Percentiles rank a stretch among this genome's conserved stretches.
Evolutionary conservation across 1,284 basidiomycete species (phyloP).

Genomic region (Leccinum pachyderme): DNA sequence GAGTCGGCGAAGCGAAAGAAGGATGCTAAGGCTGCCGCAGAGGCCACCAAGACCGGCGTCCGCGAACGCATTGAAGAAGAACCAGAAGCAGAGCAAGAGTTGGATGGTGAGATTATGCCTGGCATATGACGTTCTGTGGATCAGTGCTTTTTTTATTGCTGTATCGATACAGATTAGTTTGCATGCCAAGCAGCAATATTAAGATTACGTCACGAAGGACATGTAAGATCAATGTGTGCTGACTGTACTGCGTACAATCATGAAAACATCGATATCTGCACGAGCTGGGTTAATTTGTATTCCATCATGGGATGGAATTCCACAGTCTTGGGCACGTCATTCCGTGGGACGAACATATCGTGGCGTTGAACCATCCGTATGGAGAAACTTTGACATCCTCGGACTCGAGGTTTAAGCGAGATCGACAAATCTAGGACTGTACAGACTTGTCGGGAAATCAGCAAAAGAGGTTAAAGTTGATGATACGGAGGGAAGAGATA

Average conservation of each 20-base stretch:
- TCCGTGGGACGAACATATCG: background rate
- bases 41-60: conserved; percentile 44
- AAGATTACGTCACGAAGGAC: background rate
- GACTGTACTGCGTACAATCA: conserved; percentile 2
- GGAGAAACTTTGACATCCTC: background rate
- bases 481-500: conserved; percentile 61
- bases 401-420: background rate
- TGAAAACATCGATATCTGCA: conserved; percentile 6
- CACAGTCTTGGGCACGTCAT: conserved; percentile 1
- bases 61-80: conserved; percentile 74
- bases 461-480: conserved; percentile 75
- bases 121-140: background rate
- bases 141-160: conserved; percentile 5
- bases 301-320: conserved; percentile 7
- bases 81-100: conserved; percentile 66
- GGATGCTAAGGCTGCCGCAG: conserved; percentile 70
- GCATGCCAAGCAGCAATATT: conserved; percentile 2
- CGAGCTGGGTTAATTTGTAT: background rate
- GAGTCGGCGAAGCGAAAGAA: conserved; percentile 83
- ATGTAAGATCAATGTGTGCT: background rate
- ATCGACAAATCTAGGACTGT: conserved; percentile 1
- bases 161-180: conserved; percentile 12
- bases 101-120: conserved; percentile 24
- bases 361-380: background rate
- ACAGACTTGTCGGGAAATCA: conserved; percentile 33